These are phyloP conservation scores for Quambalaria eucalypti DNA, from an alignment of 1,284 basidiomycete species.

Conservation along the genomic window DNA sequence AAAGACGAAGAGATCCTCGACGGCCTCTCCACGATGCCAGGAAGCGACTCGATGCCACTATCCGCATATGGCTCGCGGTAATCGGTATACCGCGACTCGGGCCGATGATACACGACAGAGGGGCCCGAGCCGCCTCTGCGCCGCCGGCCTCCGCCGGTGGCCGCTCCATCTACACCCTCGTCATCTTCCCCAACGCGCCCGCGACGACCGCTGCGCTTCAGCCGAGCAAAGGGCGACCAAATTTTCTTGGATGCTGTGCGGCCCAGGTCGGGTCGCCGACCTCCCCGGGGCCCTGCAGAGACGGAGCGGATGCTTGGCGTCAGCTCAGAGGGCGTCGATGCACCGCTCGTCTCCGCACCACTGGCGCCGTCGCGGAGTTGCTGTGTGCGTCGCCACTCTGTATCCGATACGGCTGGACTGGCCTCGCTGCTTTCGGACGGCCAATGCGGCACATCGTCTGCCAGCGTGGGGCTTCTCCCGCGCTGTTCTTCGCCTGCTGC, in stretches of 20 bases:
- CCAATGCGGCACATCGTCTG: background rate
- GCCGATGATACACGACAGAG: background rate
- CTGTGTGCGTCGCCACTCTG: background rate
- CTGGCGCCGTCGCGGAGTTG: background rate
- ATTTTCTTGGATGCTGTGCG: background rate
- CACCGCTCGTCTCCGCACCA: background rate
- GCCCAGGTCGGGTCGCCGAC: background rate
- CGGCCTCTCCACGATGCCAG: background rate
- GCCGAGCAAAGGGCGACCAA: background rate
- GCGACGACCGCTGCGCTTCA: background rate
- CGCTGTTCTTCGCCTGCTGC: conserved; percentile 1
- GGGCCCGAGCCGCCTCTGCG: background rate
- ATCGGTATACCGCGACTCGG: background rate
- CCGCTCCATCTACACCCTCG: background rate
- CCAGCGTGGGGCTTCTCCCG: background rate
- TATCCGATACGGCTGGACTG: too few species aligned
- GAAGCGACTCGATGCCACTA: background rate
- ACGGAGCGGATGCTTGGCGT: background rate
- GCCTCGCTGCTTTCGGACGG: too few species aligned
- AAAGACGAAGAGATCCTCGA: background rate
- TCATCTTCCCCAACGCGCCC: background rate
- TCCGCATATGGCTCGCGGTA: background rate
- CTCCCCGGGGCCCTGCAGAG: background rate
- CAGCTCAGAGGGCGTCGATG: background rate
- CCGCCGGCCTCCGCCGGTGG: too few species aligned